A percentile compares a stretch with the other conserved stretches of the same genome.
Evolutionary conservation across 2,329 filamentous ascomycete genomes (phyloP).

Genomic region (Colletotrichum sp.): DNA sequence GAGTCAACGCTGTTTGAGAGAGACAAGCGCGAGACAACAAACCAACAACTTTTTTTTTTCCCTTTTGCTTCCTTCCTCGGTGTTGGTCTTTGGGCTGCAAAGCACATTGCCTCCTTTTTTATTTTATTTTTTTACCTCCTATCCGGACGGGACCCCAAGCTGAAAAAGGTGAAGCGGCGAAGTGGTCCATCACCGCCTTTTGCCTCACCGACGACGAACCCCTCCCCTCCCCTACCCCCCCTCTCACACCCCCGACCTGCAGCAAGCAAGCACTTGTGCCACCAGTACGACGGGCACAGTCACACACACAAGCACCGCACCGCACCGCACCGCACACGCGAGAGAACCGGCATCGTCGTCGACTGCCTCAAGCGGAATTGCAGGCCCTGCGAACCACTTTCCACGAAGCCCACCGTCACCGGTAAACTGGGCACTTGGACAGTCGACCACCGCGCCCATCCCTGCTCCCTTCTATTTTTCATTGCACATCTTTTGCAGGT

Average conservation of each 20-base stretch:
- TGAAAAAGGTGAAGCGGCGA: not conserved
- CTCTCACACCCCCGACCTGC: not conserved
- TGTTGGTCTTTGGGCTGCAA: not conserved
- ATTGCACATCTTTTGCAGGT: not conserved
- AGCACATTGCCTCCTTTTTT: not conserved
- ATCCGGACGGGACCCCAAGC: not conserved
- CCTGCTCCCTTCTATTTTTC: not conserved
- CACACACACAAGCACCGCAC: not conserved
- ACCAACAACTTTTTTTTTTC: not conserved
- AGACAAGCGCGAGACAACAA: not conserved
- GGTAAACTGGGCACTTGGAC: constrained; percentile 1
- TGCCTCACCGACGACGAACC: not conserved
- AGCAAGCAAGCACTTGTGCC: not conserved
- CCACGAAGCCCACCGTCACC: not conserved
- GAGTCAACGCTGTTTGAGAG: not conserved
- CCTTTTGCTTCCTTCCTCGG: not conserved
- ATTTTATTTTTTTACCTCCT: not conserved
- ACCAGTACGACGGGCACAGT: not conserved
- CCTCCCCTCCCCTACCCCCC: not conserved
- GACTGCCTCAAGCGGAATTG: constrained; percentile 12
- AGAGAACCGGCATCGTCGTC: not conserved
- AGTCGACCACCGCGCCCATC: not conserved
- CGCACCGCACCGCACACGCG: not conserved
- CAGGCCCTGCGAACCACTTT: not conserved
- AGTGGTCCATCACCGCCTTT: not conserved